A percentile compares a stretch with the other conserved stretches of the same genome.
Conservation (phyloP, 2,329 filamentous ascomycete genomes). For the Claviceps paspali region DNA sequence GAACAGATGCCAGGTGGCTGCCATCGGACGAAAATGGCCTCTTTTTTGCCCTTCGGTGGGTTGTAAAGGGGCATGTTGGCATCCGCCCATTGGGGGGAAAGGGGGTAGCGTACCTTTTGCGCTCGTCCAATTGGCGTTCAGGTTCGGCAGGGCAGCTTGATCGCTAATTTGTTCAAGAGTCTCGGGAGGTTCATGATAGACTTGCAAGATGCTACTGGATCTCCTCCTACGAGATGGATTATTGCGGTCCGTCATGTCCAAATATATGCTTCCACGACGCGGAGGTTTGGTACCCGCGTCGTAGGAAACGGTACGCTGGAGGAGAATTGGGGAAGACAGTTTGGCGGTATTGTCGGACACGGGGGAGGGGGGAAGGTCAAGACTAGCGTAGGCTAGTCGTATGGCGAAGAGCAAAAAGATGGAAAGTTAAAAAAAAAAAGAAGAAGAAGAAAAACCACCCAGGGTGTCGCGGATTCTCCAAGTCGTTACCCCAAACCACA, state of each 20-base stretch:
- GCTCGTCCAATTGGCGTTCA: conserved; percentile 98
- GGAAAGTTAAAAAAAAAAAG: no score
- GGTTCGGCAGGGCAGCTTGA: conserved; percentile 82
- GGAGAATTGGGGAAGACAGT: conserved; percentile 79
- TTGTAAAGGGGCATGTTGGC: conserved; percentile 1
- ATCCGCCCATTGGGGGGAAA: not conserved
- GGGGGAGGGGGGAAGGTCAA: conserved; percentile 5
- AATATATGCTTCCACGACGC: conserved; percentile 43
- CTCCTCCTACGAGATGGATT: conserved; percentile 69
- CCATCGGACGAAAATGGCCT: not conserved
- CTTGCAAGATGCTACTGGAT: conserved; percentile 81
- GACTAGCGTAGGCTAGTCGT: conserved; percentile 2
- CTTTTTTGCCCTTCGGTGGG: no score
- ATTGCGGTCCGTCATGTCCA: conserved; percentile 44
- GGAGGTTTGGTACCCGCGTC: conserved; percentile 62
- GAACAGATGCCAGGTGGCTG: not conserved
- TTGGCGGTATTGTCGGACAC: conserved; percentile 63
- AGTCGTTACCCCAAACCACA: conserved; percentile 1
- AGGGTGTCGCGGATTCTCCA: conserved; percentile 4
- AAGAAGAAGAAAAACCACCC: no score
- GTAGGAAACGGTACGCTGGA: conserved; percentile 84
- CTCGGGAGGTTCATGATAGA: conserved; percentile 94
- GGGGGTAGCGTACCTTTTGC: conserved; percentile 63
- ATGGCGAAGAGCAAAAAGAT: conserved; percentile 5
- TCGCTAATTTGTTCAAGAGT: conserved; percentile 96